A percentile compares a stretch with the other conserved stretches of the same genome.
Evolutionary conservation across 176 grass and related monocot genomes (phyloP).

Genomic region (sorghum (Sorghum bicolor)): DNA sequence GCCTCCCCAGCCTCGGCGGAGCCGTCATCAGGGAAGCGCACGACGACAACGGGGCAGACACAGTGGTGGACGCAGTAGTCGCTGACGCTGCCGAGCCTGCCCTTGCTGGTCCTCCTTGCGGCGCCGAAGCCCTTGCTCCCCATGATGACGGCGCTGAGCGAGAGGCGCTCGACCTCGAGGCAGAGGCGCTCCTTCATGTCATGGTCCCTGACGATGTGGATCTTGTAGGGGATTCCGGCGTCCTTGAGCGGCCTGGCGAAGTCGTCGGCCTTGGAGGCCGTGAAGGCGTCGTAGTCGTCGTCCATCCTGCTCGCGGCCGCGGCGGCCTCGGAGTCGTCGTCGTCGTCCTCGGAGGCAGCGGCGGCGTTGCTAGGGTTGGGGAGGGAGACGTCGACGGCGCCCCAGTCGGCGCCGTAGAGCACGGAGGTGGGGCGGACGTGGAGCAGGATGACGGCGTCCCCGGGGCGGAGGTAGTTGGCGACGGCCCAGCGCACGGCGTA

Average conservation of each 20-base stretch:
- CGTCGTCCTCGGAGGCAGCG: constrained; percentile 25
- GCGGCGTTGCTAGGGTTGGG: constrained; percentile 26
- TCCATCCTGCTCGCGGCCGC: constrained; percentile 61
- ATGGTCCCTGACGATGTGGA: constrained; percentile 93
- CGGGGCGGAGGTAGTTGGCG: constrained; percentile 91
- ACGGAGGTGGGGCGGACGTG: constrained; percentile 87
- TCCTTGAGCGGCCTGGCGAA: constrained; percentile 73
- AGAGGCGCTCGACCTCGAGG: constrained; percentile 94
- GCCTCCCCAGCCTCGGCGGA: constrained; percentile 18
- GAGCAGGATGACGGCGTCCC: constrained; percentile 87
- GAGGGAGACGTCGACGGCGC: constrained; percentile 65
- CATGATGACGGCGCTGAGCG: constrained; percentile 90
- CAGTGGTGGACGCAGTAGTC: too few species aligned
- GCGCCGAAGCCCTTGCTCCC: constrained; percentile 93
- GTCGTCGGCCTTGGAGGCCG: constrained; percentile 67
- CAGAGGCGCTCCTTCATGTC: constrained; percentile 99
- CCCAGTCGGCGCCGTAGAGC: constrained; percentile 95
- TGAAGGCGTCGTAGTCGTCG: constrained; percentile 75
- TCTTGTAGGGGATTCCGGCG: constrained; percentile 75
- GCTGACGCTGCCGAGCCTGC: constrained; percentile 86
- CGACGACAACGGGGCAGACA: constrained; percentile 89
- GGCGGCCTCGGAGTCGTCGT: constrained; percentile 51
- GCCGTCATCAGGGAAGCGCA: constrained; percentile 67
- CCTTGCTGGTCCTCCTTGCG: constrained; percentile 56
- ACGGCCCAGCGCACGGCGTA: constrained; percentile 81